Evolutionary conservation across 2,329 filamentous ascomycete species (phyloP), one percentile per base, ranked within the genome.

Genomic region (Diaporthe longicolla): DNA sequence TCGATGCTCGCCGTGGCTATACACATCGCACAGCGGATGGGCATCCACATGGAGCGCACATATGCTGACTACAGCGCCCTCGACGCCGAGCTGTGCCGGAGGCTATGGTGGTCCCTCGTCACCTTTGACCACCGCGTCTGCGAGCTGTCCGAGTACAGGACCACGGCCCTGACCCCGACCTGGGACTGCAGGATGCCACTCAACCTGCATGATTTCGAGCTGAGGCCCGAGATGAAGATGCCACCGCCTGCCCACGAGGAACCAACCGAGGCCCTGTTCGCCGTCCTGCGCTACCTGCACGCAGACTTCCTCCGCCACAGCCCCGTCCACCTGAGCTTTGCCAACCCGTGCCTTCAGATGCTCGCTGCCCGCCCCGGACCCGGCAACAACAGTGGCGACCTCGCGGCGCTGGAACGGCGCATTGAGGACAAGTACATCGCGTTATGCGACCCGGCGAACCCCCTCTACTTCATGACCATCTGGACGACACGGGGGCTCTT

Each of bases 61-160:
- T 54, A 29, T 29, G 9, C 50, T 11, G 17, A 3, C 3, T 29
- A 54, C 50, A 54, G 24, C 50, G 50, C 50, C n/a, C n/a, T 54
- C n/a, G 50, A 54, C n/a, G 50, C 50, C n/a, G n/a, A 54, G 15
- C 3, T 54, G 50, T 54, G 50, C 24, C 50, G 50, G n/a, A 54
- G 50, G 50, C 24, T 54, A 4, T 54, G 50, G 50, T 54, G 50
- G 50, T 54, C 50, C n/a, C 50, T 54, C 10, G 50, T 54, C n/a
- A 54, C 50, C n/a, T 54, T 54, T 26, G 15, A 26, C n/a, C 50
- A 54, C 50, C 50, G 50, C 24, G 26, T 54, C 50, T 54, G n/a
- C 50, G 50, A 54, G 50, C 50, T 54, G n/a, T 26, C 50, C n/a
- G 50, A 54, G 50, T 54, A 54, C n/a, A 54, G n/a, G n/a, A 54